Evolutionary conservation across 371 early-diverging fungal genomes (phyloP), one percentile per base, ranked within the genome.

Genomic region (Mortierella sp.): DNA sequence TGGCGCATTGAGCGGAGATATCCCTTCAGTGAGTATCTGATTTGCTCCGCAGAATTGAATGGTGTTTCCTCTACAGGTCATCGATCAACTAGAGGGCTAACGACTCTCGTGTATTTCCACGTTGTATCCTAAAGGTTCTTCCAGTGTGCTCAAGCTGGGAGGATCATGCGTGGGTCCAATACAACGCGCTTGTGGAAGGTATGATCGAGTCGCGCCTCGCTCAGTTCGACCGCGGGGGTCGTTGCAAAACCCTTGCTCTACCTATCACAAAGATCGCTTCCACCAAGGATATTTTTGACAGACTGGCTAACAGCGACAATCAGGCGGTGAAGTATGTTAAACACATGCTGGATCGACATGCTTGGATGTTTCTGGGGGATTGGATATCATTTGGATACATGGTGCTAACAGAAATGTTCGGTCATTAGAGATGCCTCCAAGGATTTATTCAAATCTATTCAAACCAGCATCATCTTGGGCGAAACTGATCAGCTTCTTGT

Each of bases 101-200:
- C 16, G 39, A 14, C 55, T 55, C 23, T 31, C 24, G 24, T 3
- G 14, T 12, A 27, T 27, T 13, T 43, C 7, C 16, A 13, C 42
- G 16, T 31, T 23, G 18, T 56, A 18, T n/a, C 14, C 16, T 30
- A 10, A 61, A 72, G 73, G 78, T 76, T 24, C 50, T 66, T 7
- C 66, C 78, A 38, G 70, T 76, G 8, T 76, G 78, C 23, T 50
- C 67, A 23, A 70, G 58, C 42, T 76, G 78, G 78, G 78, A 70
- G 23, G 78, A 76, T 39, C 78, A 76, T 64, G 70, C 78, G 14
- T 76, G 78, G 78, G 78, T 39, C 2, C 69, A 54, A 18, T 76
- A 69, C 41, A 76, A 76, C 42, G 78, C 78, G 1, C 27, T 76
- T 23, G 66, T 76, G 28, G 78, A 76, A 21, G 54, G 55, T 31